Evolutionary conservation across 208 protist genomes (phyloP).

Genomic region (Acanthamoeba royreba): DNA sequence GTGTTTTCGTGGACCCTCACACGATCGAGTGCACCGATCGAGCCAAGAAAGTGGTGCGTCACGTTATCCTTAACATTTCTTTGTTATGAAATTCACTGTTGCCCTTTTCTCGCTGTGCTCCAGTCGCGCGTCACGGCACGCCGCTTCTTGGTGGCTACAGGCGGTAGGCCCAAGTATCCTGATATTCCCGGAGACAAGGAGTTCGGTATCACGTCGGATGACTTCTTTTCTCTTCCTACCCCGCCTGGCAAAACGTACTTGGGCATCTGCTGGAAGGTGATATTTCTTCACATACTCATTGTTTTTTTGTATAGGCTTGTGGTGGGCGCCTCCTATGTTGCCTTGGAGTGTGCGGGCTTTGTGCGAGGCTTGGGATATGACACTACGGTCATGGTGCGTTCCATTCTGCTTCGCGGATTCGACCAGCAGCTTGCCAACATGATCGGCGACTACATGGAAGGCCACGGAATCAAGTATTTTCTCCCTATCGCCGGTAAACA

Average conservation of each 20-base stretch:
- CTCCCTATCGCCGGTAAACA: not conserved
- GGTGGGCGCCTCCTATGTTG: constrained; percentile 89
- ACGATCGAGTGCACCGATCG: constrained; percentile 71
- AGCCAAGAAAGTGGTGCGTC: constrained; percentile 17
- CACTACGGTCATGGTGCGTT: constrained; percentile 86
- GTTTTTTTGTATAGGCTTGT: constrained; percentile 35
- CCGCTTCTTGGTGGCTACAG: constrained; percentile 79
- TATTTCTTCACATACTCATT: not conserved
- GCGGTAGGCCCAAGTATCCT: constrained; percentile 78
- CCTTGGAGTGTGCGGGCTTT: constrained; percentile 91
- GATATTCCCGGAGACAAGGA: constrained; percentile 76
- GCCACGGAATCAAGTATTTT: constrained; percentile 68
- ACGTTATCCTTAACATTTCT: not conserved
- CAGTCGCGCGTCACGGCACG: constrained; percentile 60
- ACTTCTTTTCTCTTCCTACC: constrained; percentile 81
- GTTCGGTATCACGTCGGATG: constrained; percentile 82
- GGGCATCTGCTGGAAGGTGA: not conserved
- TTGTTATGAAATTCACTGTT: not conserved
- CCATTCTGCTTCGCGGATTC: constrained; percentile 89
- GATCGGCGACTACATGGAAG: constrained; percentile 77
- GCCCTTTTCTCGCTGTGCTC: not conserved
- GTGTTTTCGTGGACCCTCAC: constrained; percentile 75
- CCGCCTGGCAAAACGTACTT: constrained; percentile 81
- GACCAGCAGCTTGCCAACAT: constrained; percentile 81
- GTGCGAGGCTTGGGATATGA: constrained; percentile 83